Conservation (phyloP, 192 early-diverging fungal genomes). For the Coemansia sp. region DNA sequence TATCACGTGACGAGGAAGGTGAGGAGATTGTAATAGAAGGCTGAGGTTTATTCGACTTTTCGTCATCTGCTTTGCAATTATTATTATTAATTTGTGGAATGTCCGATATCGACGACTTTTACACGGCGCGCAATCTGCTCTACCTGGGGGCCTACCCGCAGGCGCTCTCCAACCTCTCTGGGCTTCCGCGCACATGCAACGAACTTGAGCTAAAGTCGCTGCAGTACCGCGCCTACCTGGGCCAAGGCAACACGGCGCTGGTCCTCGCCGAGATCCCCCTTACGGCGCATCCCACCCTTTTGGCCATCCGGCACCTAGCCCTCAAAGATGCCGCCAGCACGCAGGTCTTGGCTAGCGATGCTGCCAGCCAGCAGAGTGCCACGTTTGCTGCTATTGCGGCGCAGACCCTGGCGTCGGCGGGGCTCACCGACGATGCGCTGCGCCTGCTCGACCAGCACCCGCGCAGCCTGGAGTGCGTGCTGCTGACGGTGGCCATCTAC, state of each 20-base stretch:
- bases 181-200: constrained; percentile 30
- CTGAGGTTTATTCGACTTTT: too few relatives aligned
- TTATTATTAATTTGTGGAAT: background rate
- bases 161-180: constrained; percentile 61
- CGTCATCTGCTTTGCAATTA: background rate
- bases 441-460: constrained; percentile 62
- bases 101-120: constrained; percentile 53
- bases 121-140: constrained; percentile 70
- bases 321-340: background rate
- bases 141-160: constrained; percentile 74
- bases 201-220: constrained; percentile 64
- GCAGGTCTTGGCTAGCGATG: background rate
- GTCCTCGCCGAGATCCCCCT: constrained; percentile 66
- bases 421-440: constrained; percentile 71
- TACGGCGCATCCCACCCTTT: constrained; percentile 57
- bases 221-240: constrained; percentile 79
- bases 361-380: constrained; percentile 40
- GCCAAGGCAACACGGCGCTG: constrained; percentile 69
- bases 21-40: too few relatives aligned
- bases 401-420: constrained; percentile 61
- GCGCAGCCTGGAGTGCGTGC: constrained; percentile 80
- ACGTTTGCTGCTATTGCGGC: constrained; percentile 67
- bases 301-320: constrained; percentile 68
- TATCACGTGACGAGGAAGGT: too few relatives aligned
- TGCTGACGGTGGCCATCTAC: constrained; percentile 76